These are phyloP conservation scores for Dujonia santamariae DNA, from an alignment of 1,139 yeast species.

Conservation along the genomic window DNA sequence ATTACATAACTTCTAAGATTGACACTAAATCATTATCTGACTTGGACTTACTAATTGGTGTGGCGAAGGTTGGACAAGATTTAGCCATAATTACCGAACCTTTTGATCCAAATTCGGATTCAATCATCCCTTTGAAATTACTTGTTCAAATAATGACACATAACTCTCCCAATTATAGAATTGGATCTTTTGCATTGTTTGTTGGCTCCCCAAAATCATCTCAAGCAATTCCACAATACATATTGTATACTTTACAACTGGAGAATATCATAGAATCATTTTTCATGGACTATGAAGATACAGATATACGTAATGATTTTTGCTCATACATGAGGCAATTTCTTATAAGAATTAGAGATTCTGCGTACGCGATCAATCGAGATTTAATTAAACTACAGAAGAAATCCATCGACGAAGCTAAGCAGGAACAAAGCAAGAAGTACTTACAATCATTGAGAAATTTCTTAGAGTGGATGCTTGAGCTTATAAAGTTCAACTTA, in stretches of 20 bases:
- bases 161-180: conserved; percentile 43
- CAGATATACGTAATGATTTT: conserved; percentile 66
- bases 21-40: conserved; percentile 20
- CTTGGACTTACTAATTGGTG: conserved; percentile 46
- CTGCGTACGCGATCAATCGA: conserved; percentile 54
- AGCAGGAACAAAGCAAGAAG: conserved; percentile 15
- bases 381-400: conserved; percentile 38
- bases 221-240: conserved; percentile 44
- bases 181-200: conserved; percentile 58
- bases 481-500: conserved; percentile 39
- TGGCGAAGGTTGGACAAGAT: conserved; percentile 65
- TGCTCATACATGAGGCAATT: conserved; percentile 59
- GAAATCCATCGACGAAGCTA: conserved; percentile 33
- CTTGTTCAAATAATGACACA: conserved; percentile 35
- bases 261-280: conserved; percentile 41
- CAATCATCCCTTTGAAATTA: conserved; percentile 33
- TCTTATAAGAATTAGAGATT: conserved; percentile 61
- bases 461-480: conserved; percentile 45
- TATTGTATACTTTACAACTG: conserved; percentile 40
- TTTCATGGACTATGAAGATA: conserved; percentile 55
- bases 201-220: conserved; percentile 63
- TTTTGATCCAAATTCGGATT: conserved; percentile 26
- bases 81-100: conserved; percentile 53
- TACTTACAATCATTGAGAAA: conserved; percentile 24
- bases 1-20: conserved; percentile 14